Conservation (phyloP, 2,329 filamentous ascomycete species). For the Sarocladium oryzae region DNA sequence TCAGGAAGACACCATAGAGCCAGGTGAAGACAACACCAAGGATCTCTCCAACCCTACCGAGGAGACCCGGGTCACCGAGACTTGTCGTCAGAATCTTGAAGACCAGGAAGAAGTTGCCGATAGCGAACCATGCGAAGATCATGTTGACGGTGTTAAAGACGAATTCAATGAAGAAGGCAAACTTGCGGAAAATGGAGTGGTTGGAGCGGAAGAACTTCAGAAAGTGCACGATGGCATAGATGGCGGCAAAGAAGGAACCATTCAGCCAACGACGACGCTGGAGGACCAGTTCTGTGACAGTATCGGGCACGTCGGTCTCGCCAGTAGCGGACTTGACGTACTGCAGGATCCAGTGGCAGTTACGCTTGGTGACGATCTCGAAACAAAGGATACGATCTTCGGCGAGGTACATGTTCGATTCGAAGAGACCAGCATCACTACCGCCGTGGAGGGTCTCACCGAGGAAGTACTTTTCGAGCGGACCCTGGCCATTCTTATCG, state of each 20-base stretch:
- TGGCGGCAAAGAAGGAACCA: slow-evolving; percentile 94
- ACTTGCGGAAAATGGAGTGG: slow-evolving; percentile 79
- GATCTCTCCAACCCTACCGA: slow-evolving; percentile 71
- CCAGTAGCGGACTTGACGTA: slow-evolving; percentile 97
- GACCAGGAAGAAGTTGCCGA: slow-evolving; percentile 98
- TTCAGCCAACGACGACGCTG: slow-evolving; percentile 97
- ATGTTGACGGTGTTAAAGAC: slow-evolving; percentile 92
- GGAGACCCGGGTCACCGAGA: slow-evolving; percentile 60
- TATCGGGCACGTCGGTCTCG: slow-evolving; percentile 93
- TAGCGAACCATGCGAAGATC: slow-evolving; percentile 98
- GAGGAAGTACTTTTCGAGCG: slow-evolving; percentile 92
- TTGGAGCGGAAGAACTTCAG: slow-evolving; percentile 93
- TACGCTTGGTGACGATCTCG: slow-evolving; percentile 94
- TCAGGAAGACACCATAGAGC: slow-evolving; percentile 85
- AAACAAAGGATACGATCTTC: slow-evolving; percentile 99
- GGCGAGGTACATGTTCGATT: slow-evolving; percentile 98
- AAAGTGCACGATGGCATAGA: slow-evolving; percentile 92
- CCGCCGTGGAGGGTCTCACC: slow-evolving; percentile 94
- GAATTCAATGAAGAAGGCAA: slow-evolving; percentile 89
- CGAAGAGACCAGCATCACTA: slow-evolving; percentile 90
- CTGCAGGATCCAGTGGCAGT: slow-evolving; percentile 94
- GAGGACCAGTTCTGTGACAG: slow-evolving; percentile 88
- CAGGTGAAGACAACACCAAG: slow-evolving; percentile 90
- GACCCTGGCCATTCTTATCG: slow-evolving; percentile 89
- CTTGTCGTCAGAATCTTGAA: slow-evolving; percentile 95